These are phyloP conservation scores for Mucor circinelloides DNA, from an alignment of 371 early-diverging fungal species.

Conservation along the genomic window DNA sequence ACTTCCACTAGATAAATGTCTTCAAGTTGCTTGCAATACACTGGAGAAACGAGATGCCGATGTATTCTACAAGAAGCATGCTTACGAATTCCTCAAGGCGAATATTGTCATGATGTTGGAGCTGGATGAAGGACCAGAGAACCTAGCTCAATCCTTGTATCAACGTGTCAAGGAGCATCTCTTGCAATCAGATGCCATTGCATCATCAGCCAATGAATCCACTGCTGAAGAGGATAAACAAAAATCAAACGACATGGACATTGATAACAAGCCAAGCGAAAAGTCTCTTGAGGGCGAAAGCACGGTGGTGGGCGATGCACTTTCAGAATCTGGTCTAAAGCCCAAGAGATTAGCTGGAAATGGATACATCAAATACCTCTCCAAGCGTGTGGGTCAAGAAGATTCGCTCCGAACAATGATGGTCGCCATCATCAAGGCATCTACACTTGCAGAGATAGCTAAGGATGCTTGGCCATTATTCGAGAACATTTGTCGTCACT, in stretches of 20 bases:
- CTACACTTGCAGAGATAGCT: slow-evolving; percentile 59
- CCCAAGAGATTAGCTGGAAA: slow-evolving; percentile 48
- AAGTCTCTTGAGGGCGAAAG: slow-evolving; percentile 21
- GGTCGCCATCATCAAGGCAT: slow-evolving; percentile 68
- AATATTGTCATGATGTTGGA: slow-evolving; percentile 74
- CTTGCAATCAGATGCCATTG: background rate
- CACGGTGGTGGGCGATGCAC: slow-evolving; percentile 37
- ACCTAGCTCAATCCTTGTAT: slow-evolving; percentile 52
- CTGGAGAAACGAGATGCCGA: slow-evolving; percentile 59
- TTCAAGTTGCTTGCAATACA: slow-evolving; percentile 60
- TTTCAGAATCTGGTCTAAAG: slow-evolving; percentile 34
- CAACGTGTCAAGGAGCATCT: slow-evolving; percentile 43
- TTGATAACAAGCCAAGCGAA: background rate
- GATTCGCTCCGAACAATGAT: slow-evolving; percentile 65
- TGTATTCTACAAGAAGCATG: slow-evolving; percentile 63
- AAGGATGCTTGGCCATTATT: slow-evolving; percentile 73
- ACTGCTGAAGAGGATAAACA: background rate
- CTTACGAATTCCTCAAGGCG: slow-evolving; percentile 72
- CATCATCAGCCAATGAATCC: background rate
- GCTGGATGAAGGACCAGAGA: slow-evolving; percentile 60
- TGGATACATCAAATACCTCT: slow-evolving; percentile 45
- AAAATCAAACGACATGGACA: slow-evolving; percentile 5
- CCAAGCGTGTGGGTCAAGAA: slow-evolving; percentile 70
- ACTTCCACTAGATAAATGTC: slow-evolving; percentile 57
- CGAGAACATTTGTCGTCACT: slow-evolving; percentile 72